Evolutionary conservation across 2,329 filamentous ascomycete species (phyloP), one percentile per base, ranked within the genome.

Genomic region (Orbilia brochopaga): DNA sequence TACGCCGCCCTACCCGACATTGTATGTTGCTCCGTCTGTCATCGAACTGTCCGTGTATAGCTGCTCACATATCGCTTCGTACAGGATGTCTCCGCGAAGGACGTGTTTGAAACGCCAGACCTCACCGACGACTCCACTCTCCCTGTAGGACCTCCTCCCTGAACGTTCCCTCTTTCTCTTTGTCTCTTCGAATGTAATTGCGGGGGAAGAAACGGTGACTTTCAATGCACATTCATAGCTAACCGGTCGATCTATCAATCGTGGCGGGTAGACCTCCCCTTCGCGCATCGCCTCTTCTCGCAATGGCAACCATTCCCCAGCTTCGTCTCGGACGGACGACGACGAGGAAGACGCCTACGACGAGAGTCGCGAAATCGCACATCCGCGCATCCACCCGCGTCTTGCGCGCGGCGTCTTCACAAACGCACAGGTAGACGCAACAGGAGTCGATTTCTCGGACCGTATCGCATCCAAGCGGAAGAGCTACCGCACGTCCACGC

Each of bases 91-190:
- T 92, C 92, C 27, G 60, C 67, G 11, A 92, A 92, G 75, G 94
- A 97, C 78, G 91, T 96, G 77, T 97, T 97, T 83, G 93, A 97
- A 81, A 97, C 94, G 15, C 92, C 93, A 75, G 92, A 96, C 63
- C 83, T 97, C 75, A 93, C 90, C 64, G 91, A 96, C 78, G 92
- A 96, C 80, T 96, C 92, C 21, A 96, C 92, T 53, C 82, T 92
- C 65, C 90, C 88, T 63, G 90, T 93, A 82, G 80, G 85, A 79
- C 17, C 30, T 21, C 32, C 62, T 10, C n/a, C 23, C 40, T 7
- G 57, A 15, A n/a, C 15, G 32, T 27, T 27, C 27, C 8, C 8
- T 32, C 8, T 8, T 32, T 32, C 27, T 32, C 27, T 32, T 32
- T 8, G 27, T 8, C 27, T 32, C 27, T n/a, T n/a, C 19, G 17